Evolutionary conservation across 108 stramenopile genomes (phyloP).

Genomic region (Nannochloropsis gaditana): DNA sequence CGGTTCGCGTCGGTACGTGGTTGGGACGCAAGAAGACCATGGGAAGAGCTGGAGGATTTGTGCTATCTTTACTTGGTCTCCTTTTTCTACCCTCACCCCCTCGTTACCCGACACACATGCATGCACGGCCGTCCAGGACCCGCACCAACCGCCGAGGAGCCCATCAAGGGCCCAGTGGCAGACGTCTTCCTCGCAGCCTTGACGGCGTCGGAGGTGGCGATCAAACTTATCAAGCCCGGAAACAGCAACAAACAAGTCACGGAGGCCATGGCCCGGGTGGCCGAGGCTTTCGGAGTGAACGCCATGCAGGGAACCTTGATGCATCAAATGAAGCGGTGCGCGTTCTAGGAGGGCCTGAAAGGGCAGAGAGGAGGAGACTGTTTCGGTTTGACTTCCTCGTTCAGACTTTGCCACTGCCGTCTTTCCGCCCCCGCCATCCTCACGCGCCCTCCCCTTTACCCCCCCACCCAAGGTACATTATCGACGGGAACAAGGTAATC

Average conservation of each 20-base stretch:
- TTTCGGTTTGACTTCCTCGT: too few species aligned
- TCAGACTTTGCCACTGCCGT: neutral
- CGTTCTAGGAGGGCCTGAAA: neutral
- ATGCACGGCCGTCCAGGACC: neutral
- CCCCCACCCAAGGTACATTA: slow-evolving; percentile 60
- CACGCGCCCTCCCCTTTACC: neutral
- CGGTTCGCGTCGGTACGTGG: slow-evolving; percentile 51
- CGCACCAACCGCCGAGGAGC: slow-evolving; percentile 28
- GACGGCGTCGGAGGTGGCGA: slow-evolving; percentile 92
- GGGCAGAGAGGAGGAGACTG: neutral
- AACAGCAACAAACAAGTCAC: slow-evolving; percentile 80
- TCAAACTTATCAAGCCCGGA: slow-evolving; percentile 77
- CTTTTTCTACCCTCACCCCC: too few species aligned
- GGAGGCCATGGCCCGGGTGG: slow-evolving; percentile 78
- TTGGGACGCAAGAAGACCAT: neutral
- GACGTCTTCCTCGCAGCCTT: slow-evolving; percentile 71
- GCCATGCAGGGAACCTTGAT: slow-evolving; percentile 85
- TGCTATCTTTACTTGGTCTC: too few species aligned
- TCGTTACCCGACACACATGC: neutral
- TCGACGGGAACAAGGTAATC: slow-evolving; percentile 92
- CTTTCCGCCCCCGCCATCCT: neutral
- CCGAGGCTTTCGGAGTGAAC: slow-evolving; percentile 84
- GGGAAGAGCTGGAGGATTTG: neutral
- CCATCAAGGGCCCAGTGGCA: slow-evolving; percentile 45
- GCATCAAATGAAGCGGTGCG: slow-evolving; percentile 95